Evolutionary conservation across 164 flowering plant genomes (phyloP).

Genomic region (Umbellularia californica): DNA sequence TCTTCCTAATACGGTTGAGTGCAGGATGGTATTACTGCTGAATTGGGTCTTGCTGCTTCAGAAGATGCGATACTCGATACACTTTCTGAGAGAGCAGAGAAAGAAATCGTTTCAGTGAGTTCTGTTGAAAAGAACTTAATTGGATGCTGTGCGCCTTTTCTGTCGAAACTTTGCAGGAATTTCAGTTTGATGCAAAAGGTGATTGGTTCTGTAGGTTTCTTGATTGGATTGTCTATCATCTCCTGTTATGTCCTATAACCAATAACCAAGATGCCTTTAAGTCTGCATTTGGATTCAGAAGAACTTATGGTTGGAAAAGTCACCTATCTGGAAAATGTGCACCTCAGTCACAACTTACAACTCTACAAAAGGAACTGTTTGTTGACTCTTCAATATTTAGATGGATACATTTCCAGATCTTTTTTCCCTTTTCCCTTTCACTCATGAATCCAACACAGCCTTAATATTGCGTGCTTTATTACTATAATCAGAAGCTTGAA

Average conservation of each 20-base stretch:
- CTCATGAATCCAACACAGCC: not conserved
- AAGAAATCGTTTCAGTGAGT: slow-evolving; percentile 72
- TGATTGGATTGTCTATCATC: not conserved
- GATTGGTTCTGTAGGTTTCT: slow-evolving; percentile 5
- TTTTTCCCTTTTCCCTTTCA: too few species aligned
- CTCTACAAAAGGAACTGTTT: too few species aligned
- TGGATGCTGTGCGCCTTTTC: slow-evolving; percentile 71
- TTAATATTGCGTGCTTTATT: not conserved
- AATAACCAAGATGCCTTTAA: not conserved
- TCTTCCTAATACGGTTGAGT: slow-evolving; percentile 9
- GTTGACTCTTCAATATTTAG: too few species aligned
- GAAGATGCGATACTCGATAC: slow-evolving; percentile 82
- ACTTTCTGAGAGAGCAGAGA: slow-evolving; percentile 77
- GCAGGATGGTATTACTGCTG: slow-evolving; percentile 85
- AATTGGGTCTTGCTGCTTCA: slow-evolving; percentile 85
- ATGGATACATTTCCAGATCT: too few species aligned
- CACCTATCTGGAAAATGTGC: not conserved
- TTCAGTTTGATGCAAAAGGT: slow-evolving; percentile 87
- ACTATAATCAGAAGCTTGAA: not conserved
- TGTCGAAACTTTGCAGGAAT: slow-evolving; percentile 86
- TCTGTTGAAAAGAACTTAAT: slow-evolving; percentile 59
- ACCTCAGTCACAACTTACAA: not conserved
- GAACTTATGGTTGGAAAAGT: not conserved
- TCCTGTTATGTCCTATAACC: not conserved
- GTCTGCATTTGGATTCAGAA: not conserved